Conservation (phyloP, 192 early-diverging fungal genomes). For the Thamnidium elegans region DNA sequence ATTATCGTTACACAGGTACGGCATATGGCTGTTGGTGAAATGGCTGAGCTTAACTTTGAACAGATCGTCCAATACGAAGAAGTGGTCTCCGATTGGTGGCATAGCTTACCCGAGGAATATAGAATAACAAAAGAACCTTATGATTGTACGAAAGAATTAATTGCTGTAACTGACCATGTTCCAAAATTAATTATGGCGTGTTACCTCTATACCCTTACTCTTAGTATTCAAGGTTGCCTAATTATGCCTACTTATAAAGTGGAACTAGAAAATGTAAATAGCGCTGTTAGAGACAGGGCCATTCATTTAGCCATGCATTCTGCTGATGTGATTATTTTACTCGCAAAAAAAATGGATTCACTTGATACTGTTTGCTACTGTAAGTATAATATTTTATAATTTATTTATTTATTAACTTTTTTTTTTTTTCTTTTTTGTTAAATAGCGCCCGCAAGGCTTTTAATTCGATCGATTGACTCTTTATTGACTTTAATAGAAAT, state of each 20-base stretch:
- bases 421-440: too few species aligned
- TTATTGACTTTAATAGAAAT: constrained; percentile 1
- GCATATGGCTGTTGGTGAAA: background rate
- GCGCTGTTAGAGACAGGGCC: constrained; percentile 3
- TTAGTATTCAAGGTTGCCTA: background rate
- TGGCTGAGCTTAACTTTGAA: constrained; percentile 8
- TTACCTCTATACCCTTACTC: background rate
- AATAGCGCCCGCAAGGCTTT: background rate
- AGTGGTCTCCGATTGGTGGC: constrained; percentile 1
- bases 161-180: background rate
- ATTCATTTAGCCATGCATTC: constrained; percentile 1
- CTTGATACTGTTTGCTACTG: background rate
- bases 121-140: constrained; percentile 6
- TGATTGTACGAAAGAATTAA: constrained; percentile 6
- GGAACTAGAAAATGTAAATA: background rate
- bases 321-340: background rate
- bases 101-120: constrained; percentile 1
- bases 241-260: background rate
- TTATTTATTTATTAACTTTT: background rate
- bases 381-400: constrained; percentile 2
- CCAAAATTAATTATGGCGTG: constrained; percentile 10
- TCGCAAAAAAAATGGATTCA: background rate
- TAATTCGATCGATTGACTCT: constrained; percentile 9
- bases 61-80: constrained; percentile 5
- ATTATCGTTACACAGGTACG: constrained; percentile 1